phyloP scores from a whole-genome alignment of 352 stramenopile genomes.

The Phytophthora pisi region DNA sequence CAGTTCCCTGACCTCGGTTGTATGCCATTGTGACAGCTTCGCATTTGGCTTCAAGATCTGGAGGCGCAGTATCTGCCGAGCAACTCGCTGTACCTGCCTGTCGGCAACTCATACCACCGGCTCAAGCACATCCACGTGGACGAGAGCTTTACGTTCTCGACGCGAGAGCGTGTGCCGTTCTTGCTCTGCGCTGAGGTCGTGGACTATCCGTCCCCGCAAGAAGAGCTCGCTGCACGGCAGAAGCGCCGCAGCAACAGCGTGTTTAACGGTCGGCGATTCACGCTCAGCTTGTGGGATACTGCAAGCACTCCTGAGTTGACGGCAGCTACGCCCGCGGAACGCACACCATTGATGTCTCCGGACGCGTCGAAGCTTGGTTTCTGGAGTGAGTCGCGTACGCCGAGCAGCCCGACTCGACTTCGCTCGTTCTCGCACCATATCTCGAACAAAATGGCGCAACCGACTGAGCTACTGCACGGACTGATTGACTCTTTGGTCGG shows the following conservation, averaged over 20 bases:
- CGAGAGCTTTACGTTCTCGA: constrained; percentile 88
- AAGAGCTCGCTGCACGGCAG: constrained; percentile 23
- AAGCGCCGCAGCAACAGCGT: constrained; percentile 55
- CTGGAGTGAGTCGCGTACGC: constrained; percentile 78
- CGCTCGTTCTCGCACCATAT: constrained; percentile 81
- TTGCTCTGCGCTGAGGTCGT: constrained; percentile 81
- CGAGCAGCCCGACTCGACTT: constrained; percentile 56
- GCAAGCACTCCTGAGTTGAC: constrained; percentile 43
- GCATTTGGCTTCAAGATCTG: constrained; percentile 68
- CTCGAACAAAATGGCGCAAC: constrained; percentile 68
- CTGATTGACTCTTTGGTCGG: constrained; percentile 74
- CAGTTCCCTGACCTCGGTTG: neutral
- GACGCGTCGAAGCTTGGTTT: constrained; percentile 76
- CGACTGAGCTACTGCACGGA: constrained; percentile 67
- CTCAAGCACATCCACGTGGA: constrained; percentile 79
- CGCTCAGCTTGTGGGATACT: constrained; percentile 68
- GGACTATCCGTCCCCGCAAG: constrained; percentile 57
- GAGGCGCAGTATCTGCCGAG: constrained; percentile 73
- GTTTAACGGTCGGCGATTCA: constrained; percentile 65
- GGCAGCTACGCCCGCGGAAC: constrained; percentile 37
- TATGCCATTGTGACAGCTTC: constrained; percentile 45
- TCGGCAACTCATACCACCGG: constrained; percentile 77
- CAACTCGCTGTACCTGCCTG: constrained; percentile 79
- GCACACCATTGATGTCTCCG: constrained; percentile 52
- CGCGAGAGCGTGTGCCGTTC: constrained; percentile 80